Evolutionary conservation across 495 filamentous ascomycete genomes (phyloP).

Genomic region (Neurospora sp.): DNA sequence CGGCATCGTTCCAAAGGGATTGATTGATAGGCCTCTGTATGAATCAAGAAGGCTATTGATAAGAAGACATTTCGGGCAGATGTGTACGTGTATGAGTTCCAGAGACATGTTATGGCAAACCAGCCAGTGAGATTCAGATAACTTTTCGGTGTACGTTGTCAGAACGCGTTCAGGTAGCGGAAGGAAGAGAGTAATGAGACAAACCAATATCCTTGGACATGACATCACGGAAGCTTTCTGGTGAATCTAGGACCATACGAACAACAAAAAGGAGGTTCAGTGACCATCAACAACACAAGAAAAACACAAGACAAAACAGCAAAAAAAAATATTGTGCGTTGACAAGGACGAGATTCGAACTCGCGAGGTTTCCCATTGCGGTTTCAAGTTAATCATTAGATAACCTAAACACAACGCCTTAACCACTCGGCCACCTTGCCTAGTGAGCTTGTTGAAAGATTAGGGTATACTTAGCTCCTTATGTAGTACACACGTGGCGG

Average conservation of each 20-base stretch:
- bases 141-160: neutral
- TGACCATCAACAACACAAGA: neutral
- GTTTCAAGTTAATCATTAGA: constrained; percentile 6
- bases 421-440: constrained; percentile 40
- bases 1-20: neutral
- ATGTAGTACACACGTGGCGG: neutral
- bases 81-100: neutral
- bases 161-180: neutral
- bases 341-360: constrained; percentile 20
- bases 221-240: neutral
- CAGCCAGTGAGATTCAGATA: neutral
- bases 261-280: neutral
- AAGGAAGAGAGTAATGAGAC: neutral
- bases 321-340: neutral
- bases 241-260: neutral
- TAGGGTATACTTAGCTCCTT: neutral
- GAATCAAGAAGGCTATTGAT: neutral
- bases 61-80: neutral
- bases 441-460: neutral
- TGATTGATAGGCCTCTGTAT: too few relatives aligned
- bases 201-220: neutral
- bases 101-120: neutral
- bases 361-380: constrained; percentile 14
- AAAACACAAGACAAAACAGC: neutral
- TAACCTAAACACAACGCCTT: constrained; percentile 44